phyloP scores from a whole-genome alignment of 306 rosid genomes.

The Rosa multiflora region DNA sequence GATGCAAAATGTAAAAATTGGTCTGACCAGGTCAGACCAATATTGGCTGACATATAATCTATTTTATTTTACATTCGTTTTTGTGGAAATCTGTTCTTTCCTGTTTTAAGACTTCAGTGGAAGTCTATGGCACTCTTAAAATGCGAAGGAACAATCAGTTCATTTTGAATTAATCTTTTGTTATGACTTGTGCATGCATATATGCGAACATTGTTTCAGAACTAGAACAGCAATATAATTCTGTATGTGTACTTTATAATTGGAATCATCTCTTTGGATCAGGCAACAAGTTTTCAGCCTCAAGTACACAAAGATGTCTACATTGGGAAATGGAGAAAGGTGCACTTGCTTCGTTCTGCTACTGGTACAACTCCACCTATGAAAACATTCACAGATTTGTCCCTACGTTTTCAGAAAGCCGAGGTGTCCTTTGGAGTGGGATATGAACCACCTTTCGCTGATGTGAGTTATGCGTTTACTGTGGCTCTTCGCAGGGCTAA shows the following conservation, averaged over 20 bases:
- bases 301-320: constrained; percentile 82
- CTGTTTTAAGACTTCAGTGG: background rate
- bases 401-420: constrained; percentile 72
- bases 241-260: constrained; percentile 26
- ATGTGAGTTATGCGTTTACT: constrained; percentile 87
- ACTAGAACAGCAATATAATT: background rate
- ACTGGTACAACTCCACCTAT: constrained; percentile 97
- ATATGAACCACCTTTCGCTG: constrained; percentile 91
- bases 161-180: background rate
- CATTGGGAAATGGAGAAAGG: constrained; percentile 97
- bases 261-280: constrained; percentile 38
- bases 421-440: constrained; percentile 96
- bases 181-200: background rate
- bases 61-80: background rate
- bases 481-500: constrained; percentile 98
- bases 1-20: background rate
- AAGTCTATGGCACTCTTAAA: background rate
- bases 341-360: constrained; percentile 91
- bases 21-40: background rate
- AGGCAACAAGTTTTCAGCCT: constrained; percentile 99
- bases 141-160: background rate
- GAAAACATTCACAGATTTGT: constrained; percentile 81
- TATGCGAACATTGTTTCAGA: background rate
- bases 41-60: background rate
- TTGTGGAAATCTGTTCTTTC: background rate